Base-by-base conservation (phyloP, 176 grass and related monocot species). In the Zoysia japonica region DNA sequence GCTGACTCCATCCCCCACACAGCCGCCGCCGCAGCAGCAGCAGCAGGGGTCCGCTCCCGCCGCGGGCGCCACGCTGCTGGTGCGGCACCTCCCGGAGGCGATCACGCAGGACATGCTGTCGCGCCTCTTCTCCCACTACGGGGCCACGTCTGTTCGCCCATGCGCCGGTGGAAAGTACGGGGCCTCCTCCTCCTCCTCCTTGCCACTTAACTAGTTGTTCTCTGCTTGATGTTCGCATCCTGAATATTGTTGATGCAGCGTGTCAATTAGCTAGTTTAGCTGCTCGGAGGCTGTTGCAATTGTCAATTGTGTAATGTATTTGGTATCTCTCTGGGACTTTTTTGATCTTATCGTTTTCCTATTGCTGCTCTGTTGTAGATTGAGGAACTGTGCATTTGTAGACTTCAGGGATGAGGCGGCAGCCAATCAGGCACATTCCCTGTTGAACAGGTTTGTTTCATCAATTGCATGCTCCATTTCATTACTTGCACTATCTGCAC, bases 321-420 rank as follows among this genome's bases (percentile, higher is more conserved):
- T 15, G 10, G 37, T 41, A 14, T 36, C 0, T 83, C 6, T 7
- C 9, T 11, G 19, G 8, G 14, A 63, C 64, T 28, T 75, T 13
- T 76, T 86, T 68, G 46, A 38, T 79, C 7, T 16, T 35, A 52
- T 56, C 20, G 40, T 37, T 65, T 81, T 28, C 35, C 57, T 62
- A 47, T 70, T 51, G 53, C 48, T 88, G 14, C 17, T n/a, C 51
- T 63, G 7, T 83, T 65, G 11, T 72, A 94, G 95, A 83, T 80
- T 97, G 81, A 92, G 87, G 68, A 92, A 97, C 66, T 94, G 91
- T 65, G 89, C 95, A 46, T 97, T 94, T 83, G 95, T 97, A 19
- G 95, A 94, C 84, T 97, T 94, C 65, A 94, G 87, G 78, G 92
- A 97, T 6, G 95, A 97, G 50, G 72, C 59, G 0, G 43, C 83